Conservation (phyloP, 495 filamentous ascomycete genomes). For the Hypoxylon perforatum region DNA sequence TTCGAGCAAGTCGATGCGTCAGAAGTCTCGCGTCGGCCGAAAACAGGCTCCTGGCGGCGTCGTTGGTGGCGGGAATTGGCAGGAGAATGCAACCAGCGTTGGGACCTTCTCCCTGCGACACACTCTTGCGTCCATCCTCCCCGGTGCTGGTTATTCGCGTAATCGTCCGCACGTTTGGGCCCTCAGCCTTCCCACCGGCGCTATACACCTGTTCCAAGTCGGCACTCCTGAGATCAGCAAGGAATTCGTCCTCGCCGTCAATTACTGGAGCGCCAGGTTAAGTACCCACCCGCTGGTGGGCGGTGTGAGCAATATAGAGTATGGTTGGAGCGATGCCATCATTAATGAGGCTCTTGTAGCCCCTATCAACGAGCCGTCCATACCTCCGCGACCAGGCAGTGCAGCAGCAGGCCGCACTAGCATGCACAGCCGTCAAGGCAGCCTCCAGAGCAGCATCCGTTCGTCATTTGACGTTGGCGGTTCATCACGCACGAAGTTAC, state of each 20-base stretch:
- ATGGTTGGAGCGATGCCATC: slow-evolving; percentile 93
- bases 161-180: slow-evolving; percentile 94
- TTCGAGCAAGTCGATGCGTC: slow-evolving; percentile 76
- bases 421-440: slow-evolving; percentile 54
- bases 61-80: slow-evolving; percentile 97
- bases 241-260: slow-evolving; percentile 93
- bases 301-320: slow-evolving; percentile 96
- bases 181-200: slow-evolving; percentile 89
- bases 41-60: slow-evolving; percentile 51
- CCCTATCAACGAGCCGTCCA: slow-evolving; percentile 57
- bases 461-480: slow-evolving; percentile 63
- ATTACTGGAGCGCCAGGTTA: slow-evolving; percentile 96
- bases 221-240: slow-evolving; percentile 94
- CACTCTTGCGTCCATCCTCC: slow-evolving; percentile 89
- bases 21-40: slow-evolving; percentile 66
- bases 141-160: slow-evolving; percentile 92
- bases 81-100: slow-evolving; percentile 88
- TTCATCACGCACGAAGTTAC: slow-evolving; percentile 71
- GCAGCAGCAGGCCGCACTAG: slow-evolving; percentile 52
- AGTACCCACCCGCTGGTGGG: slow-evolving; percentile 93
- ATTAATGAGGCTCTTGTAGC: slow-evolving; percentile 78
- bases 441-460: slow-evolving; percentile 51
- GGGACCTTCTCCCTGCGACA: slow-evolving; percentile 90
- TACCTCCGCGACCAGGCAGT: slow-evolving; percentile 54
- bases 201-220: slow-evolving; percentile 96